Evolutionary conservation across 2,329 filamentous ascomycete species (phyloP), one percentile per base, ranked within the genome.

Genomic region (Aspergillus neotritici): DNA sequence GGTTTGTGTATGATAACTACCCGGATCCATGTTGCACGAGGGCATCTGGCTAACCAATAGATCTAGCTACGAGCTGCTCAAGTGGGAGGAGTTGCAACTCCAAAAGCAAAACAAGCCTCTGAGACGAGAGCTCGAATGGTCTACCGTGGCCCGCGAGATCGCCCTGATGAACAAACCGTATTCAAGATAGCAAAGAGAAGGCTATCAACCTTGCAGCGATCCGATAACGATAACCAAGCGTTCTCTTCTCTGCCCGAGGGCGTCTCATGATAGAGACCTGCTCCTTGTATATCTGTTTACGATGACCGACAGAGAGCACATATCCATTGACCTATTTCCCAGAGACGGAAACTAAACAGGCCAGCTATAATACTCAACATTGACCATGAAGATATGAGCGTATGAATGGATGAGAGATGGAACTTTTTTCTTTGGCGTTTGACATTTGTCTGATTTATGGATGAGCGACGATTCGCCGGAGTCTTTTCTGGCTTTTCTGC

Each of bases 141-240:
- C 80, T 6, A 87, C 87, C 37, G 85, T 97, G 48, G 78, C 88
- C 5, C 78, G 89, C 53, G 91, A 97, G 67, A 90, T 98, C 53
- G 90, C 93, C 4, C 74, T 91, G 21, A 94, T 98, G 88, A 98
- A 98, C 63, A 83, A 86, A 57, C 93, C 93, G 12, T 97, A 97
- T 67, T 84, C 87, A 13, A 75, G 86, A 66, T 87, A 71, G 64
- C 31, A 53, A 47, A 40, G 25, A 16, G 16, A 25, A 25, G 21
- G 9, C 21, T 5, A 8, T 25, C 21, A 8, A 25, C 6, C 4
- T 25, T 8, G 21, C 9, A 8, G 6, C 21, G 21, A 25, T 3
- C 6, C 21, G 21, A 25, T 9, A 8, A 3, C 21, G 9, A 8
- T 9, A 6, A 25, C 21, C 21, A 3, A 25, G 7, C 3, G 7